These are phyloP conservation scores for Ceratocystiopsis brevicomis DNA, from an alignment of 2,329 filamentous ascomycete species.

Conservation along the genomic window DNA sequence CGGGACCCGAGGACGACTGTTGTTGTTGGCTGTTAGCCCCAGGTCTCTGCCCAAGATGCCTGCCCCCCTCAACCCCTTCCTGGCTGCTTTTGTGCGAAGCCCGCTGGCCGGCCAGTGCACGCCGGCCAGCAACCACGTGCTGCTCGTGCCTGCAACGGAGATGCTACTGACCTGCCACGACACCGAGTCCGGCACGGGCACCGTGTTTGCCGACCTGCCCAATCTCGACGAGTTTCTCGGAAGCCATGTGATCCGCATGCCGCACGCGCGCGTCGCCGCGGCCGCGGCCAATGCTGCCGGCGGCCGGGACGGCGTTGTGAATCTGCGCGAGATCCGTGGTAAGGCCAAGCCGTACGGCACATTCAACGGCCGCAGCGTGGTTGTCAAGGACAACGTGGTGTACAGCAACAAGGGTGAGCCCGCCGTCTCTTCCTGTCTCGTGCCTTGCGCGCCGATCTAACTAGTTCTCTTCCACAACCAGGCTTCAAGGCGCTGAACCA, in stretches of 20 bases:
- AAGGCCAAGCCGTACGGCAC: constrained; percentile 93
- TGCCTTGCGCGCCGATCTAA: too few relatives aligned
- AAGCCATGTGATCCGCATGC: constrained; percentile 87
- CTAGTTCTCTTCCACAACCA: constrained; percentile 18
- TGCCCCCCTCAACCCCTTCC: constrained; percentile 81
- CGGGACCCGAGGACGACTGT: too few relatives aligned
- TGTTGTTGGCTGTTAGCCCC: too few relatives aligned
- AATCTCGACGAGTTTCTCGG: constrained; percentile 85
- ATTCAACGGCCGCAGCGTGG: constrained; percentile 77
- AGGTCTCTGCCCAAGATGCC: constrained; percentile 4
- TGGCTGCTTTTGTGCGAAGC: constrained; percentile 97
- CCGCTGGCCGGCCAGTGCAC: constrained; percentile 79
- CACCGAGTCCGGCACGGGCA: constrained; percentile 49
- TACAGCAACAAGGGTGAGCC: constrained; percentile 82
- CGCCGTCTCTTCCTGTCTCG: too few relatives aligned
- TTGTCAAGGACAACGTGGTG: constrained; percentile 80
- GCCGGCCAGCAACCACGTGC: constrained; percentile 76
- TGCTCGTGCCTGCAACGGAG: constrained; percentile 87
- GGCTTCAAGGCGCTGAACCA: constrained; percentile 86
- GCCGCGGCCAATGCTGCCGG: constrained; percentile 28
- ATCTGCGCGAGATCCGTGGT: constrained; percentile 66
- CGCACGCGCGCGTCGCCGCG: constrained; percentile 25
- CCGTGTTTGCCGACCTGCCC: constrained; percentile 60
- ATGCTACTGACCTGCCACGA: constrained; percentile 77
- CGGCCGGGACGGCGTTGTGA: constrained; percentile 38